Conservation (phyloP, 352 stramenopile genomes). For the Globisporangium sylvaticum region DNA sequence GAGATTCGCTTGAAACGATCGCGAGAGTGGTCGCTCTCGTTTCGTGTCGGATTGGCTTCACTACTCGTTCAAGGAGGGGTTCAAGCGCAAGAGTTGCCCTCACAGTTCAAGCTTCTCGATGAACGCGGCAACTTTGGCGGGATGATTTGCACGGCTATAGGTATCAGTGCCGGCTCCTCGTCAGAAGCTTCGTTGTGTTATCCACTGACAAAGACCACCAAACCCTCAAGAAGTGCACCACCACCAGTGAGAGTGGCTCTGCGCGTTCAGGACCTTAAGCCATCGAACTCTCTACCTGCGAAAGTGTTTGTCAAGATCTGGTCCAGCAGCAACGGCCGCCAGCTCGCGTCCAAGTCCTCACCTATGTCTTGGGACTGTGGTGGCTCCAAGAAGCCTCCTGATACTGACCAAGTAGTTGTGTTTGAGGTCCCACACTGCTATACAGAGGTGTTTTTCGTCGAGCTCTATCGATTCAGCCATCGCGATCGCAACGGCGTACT, state of each 20-base stretch:
- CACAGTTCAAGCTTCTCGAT: conserved; percentile 6
- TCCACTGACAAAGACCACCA: neutral
- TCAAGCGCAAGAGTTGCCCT: neutral
- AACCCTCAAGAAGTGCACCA: neutral
- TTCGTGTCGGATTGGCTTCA: conserved; percentile 3
- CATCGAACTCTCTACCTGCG: neutral
- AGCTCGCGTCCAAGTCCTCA: neutral
- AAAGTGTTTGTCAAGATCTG: conserved; percentile 12
- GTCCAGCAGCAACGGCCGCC: conserved; percentile 9
- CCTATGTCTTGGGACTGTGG: neutral
- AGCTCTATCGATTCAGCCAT: conserved; percentile 14
- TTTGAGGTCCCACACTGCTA: neutral
- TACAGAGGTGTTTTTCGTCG: conserved; percentile 13
- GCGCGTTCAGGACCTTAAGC: conserved; percentile 3
- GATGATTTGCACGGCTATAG: neutral
- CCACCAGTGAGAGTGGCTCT: neutral
- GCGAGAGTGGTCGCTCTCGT: conserved; percentile 9
- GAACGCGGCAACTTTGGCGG: conserved; percentile 2
- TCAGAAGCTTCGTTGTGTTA: neutral
- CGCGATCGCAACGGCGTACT: conserved; percentile 10
- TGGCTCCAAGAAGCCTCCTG: neutral
- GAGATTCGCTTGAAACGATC: conserved; percentile 11
- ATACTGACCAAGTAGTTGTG: neutral
- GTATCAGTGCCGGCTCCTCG: neutral
- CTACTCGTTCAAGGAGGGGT: neutral